Evolutionary conservation across 371 early-diverging fungal species (phyloP), one percentile per base, ranked within the genome.

Genomic region (Mucor piriformis): DNA sequence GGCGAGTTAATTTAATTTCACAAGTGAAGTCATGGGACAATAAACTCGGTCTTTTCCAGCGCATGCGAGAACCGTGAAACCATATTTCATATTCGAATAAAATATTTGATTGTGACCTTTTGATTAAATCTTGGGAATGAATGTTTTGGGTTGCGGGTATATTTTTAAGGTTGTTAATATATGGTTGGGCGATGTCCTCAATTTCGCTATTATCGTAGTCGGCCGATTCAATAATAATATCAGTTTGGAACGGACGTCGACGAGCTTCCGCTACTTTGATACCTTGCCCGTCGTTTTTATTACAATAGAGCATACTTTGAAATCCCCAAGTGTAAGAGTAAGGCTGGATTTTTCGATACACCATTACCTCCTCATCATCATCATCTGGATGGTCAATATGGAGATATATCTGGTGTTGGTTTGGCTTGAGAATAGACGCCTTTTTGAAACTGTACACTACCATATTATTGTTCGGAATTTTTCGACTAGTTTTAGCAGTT

Each of bases 321-420:
- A 74, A 72, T 21, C 78, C 73, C 72, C 73, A 76, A 32, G 51
- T 43, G 24, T 73, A 77, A 0, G 78, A 74, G 34, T 72, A 72
- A 3, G 70, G 63, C 18, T 77, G 78, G 15, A 64, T 54, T 47
- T 77, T 77, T n/a, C 71, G 64, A 33, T 68, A 77, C 12, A 53
- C 59, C 18, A 77, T 44, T 13, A 55, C 52, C 33, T 72, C 74
- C 20, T 72, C 71, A 3, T 63, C 61, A 10, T 57, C 53, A 12
- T 54, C 35, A 13, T 51, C 59, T 23, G 35, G 20, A 23, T 50
- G 51, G 16, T 51, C 51, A 4, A 59, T 51, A 12, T 59, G 51
- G 2, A 59, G n/a, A 44, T 64, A 73, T 13, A 77, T 68, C 18
- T 73, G 68, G 38, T 69, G 72, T 49, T 62, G 52, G 18, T 73